Conservation (phyloP, 2,329 filamentous ascomycete genomes). For the Achaetomium macrosporum region DNA sequence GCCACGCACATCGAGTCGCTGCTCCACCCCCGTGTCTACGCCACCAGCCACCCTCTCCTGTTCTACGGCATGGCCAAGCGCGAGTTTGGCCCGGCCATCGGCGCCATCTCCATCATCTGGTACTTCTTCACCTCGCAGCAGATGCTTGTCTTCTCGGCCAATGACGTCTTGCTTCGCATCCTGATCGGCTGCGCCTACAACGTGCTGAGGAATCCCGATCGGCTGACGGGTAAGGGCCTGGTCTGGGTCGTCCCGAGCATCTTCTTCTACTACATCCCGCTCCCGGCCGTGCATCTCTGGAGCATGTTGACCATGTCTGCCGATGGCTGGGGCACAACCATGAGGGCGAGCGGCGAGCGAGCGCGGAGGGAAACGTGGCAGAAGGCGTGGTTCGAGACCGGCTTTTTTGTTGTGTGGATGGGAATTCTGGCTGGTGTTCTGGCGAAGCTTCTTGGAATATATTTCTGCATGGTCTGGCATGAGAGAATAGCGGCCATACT, state of each 20-base stretch:
- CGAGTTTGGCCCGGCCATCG: slow-evolving; percentile 15
- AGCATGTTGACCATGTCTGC: slow-evolving; percentile 17
- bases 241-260: slow-evolving; percentile 11
- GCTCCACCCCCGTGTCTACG: slow-evolving; percentile 12
- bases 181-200: slow-evolving; percentile 12
- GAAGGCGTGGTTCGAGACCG: slow-evolving; percentile 14
- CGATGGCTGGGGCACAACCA: slow-evolving; percentile 15
- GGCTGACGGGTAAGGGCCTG: slow-evolving; percentile 2
- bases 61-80: slow-evolving; percentile 17
- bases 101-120: slow-evolving; percentile 13
- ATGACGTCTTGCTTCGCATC: slow-evolving; percentile 9
- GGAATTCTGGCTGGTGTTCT: slow-evolving; percentile 9
- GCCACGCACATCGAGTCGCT: slow-evolving; percentile 17
- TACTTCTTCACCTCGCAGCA: slow-evolving; percentile 12
- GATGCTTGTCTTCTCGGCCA: slow-evolving; percentile 5
- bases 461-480: slow-evolving; percentile 6
- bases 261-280: slow-evolving; percentile 15
- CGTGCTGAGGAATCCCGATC: slow-evolving; percentile 8
- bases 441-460: slow-evolving; percentile 3
- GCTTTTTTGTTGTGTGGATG: slow-evolving; percentile 18
- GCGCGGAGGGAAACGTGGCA: slow-evolving; percentile 9
- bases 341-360: slow-evolving; percentile 14
- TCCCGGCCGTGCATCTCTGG: slow-evolving; percentile 15
- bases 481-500: slow-evolving; percentile 6
- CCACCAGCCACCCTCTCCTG: slow-evolving; percentile 8